These are phyloP conservation scores for Vigna radiata DNA, from an alignment of 306 rosid genomes.

Conservation along the genomic window DNA sequence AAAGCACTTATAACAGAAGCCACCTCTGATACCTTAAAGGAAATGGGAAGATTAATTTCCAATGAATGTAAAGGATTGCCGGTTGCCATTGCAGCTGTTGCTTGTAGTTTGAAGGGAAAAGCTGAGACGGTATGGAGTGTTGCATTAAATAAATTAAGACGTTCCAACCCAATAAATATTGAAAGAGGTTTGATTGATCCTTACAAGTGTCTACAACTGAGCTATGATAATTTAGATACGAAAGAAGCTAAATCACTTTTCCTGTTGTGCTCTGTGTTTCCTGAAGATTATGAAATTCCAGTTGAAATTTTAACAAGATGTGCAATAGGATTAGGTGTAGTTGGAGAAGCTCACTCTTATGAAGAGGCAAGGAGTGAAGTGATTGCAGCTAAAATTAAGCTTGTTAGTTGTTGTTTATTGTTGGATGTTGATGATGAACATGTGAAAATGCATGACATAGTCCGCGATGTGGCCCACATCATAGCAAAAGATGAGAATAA, in stretches of 20 bases:
- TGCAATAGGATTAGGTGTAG: constrained; percentile 25
- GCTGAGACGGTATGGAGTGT: background rate
- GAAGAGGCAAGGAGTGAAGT: constrained; percentile 11
- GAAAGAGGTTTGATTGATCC: background rate
- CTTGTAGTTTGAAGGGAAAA: background rate
- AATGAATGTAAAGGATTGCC: constrained; percentile 40
- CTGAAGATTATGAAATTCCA: constrained; percentile 39
- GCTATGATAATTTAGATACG: constrained; percentile 28
- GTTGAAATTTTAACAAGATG: background rate
- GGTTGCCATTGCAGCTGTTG: background rate
- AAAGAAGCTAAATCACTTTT: constrained; percentile 16
- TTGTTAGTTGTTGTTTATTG: constrained; percentile 32
- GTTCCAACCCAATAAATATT: background rate
- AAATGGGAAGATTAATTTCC: background rate
- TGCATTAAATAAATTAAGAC: background rate
- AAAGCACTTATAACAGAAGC: background rate
- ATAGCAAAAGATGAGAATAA: background rate
- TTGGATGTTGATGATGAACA: background rate
- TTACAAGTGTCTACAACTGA: constrained; percentile 28
- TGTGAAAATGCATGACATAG: constrained; percentile 45
- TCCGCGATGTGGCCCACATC: background rate
- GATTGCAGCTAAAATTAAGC: background rate
- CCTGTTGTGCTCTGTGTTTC: constrained; percentile 40
- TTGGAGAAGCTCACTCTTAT: background rate
- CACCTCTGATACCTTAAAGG: background rate